Base-by-base conservation (phyloP, 257 asterid genomes). In the Linderniella brevidens region DNA sequence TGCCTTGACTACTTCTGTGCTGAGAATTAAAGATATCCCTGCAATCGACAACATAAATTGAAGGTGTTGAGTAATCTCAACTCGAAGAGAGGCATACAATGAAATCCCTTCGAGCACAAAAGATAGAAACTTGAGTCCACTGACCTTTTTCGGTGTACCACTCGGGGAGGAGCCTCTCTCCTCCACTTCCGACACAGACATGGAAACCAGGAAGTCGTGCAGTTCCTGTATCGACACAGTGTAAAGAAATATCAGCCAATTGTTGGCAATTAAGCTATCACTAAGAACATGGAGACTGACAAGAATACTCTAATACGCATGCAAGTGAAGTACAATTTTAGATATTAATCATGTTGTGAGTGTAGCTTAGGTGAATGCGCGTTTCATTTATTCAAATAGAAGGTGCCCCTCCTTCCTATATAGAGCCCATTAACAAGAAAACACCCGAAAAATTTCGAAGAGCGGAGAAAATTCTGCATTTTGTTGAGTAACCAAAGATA, bases 131-230 rank as follows among this genome's bases (percentile, higher is more conserved):
- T 39, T 39, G 15, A 10, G 3, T 9, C 14, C 3, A 11, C 14
- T 43, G 9, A 84, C 95, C 90, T 71, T 80, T 84, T 67, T 84
- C 95, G 16, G 74, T 41, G 64, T 84, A 84, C 95, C 95, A 84
- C 50, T 84, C 93, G 39, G 95, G 95, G 50, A 80, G 81, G 35
- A 70, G 73, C 68, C 86, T 69, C 77, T 84, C 95, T 63, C 95
- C 95, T 32, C 95, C 95, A 70, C 95, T 70, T 65, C 95, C 95
- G 68, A 84, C 95, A 46, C 93, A 80, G 8, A 66, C 74, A 61
- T 84, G 93, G 57, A 84, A 84, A 48, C 95, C 95, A 39, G 93
- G 93, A 45, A 84, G 82, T 56, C 95, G 75, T 19, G 95, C 93
- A 47, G 90, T 69, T 59, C 93, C 93, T 84, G 42, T 41, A 17